Base-by-base conservation (phyloP, 805 yeast genomes). In the Komagataella phaffii region DNA sequence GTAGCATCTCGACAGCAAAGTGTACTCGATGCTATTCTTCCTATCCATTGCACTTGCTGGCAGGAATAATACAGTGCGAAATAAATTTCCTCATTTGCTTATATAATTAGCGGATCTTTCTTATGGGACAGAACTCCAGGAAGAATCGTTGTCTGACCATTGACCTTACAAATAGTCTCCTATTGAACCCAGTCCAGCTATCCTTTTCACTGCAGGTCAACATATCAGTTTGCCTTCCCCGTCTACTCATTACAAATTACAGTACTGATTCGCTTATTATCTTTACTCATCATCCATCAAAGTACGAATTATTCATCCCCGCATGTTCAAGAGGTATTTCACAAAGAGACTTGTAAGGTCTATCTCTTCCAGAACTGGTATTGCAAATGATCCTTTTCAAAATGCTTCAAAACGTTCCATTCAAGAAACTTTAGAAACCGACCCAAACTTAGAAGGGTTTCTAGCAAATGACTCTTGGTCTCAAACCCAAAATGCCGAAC, bases 1-100 rank as follows among this genome's bases (percentile, higher is more conserved):
- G 44, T 64, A 56, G 49, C 77, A 69, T 54, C 81, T 59, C 3
- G 77, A 60, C 6, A 78, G 64, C 14, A 78, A 61, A 46, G 69
- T 72, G 50, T 61, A 70, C 56, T 78, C 83, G 14, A 78, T 58
- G n/a, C 69, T 62, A 49, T 70, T 68, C 40, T 65, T 64, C 48
- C 71, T 59, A 57, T 75, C 67, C 79, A 74, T 75, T n/a, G 12
- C 49, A n/a, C 44, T 17, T 19, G 23, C 2, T 43, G 14, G 17
- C 36, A 14, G 40, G 17, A 18, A 23, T 24, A 8, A 6, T 14
- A 47, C 7, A 45, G 23, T n/a, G 24, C 40, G 14, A 30, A 30
- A 30, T 30, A 30, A 10, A 21, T 3, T 21, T 21, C 23, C 23
- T 21, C 6, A 21, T 21, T 21, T 21, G 23, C 23, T 21, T 21